Percentiles rank a stretch among this genome's conserved stretches.
phyloP scores from a whole-genome alignment of 768 basidiomycete species.

The Coprinopsis cinerea region DNA sequence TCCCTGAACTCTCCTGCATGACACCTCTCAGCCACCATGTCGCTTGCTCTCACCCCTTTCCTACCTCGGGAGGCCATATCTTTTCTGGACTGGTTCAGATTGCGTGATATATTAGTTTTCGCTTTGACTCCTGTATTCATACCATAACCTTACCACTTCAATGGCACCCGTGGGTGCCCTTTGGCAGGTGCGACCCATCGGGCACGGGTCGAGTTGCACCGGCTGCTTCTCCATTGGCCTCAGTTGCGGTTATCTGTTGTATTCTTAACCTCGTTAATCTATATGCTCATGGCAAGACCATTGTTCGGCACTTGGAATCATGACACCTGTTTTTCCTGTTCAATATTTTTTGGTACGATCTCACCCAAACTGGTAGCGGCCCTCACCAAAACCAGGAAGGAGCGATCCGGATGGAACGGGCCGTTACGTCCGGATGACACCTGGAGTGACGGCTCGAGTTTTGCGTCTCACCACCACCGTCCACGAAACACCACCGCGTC shows the following conservation, averaged over 20 bases:
- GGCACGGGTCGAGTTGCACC: background rate
- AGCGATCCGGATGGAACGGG: background rate
- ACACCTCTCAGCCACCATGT: too few relatives aligned
- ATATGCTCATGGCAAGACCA: background rate
- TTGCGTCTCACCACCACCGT: background rate
- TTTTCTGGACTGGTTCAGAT: background rate
- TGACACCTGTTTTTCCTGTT: too few relatives aligned
- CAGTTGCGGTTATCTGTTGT: conserved; percentile 3
- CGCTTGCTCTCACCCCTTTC: too few relatives aligned
- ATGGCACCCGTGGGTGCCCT: background rate
- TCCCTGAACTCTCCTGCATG: too few relatives aligned
- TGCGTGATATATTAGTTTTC: background rate
- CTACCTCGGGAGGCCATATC: too few relatives aligned
- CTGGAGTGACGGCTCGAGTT: background rate
- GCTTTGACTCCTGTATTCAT: background rate
- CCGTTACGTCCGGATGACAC: background rate
- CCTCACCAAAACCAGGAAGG: background rate
- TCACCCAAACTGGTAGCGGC: background rate
- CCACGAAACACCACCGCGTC: conserved; percentile 4
- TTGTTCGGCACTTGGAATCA: background rate
- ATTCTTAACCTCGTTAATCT: background rate
- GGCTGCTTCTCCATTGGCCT: conserved; percentile 3
- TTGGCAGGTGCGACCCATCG: background rate
- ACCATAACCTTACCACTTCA: background rate
- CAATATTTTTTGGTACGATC: background rate